Base-by-base conservation (phyloP, 306 rosid species). In the Comarum palustre region DNA sequence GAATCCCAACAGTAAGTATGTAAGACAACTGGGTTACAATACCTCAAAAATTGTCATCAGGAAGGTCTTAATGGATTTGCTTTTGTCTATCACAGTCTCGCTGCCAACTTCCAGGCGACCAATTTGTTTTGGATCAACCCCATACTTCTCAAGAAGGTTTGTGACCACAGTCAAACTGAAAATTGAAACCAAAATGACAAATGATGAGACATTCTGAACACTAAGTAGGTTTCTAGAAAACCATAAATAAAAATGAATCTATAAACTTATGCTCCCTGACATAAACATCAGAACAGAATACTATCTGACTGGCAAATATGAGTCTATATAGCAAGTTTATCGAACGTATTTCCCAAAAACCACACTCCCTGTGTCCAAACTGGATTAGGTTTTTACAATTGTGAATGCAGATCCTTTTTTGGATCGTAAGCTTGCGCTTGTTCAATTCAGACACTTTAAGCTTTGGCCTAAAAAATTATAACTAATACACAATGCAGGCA, bases 91-190 rank as follows among this genome's bases (percentile, higher is more conserved):
- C 72, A 91, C 97, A 66, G 99, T 95, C 87, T 95, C 99, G 15
- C 96, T 95, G 73, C 99, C 99, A 41, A 95, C 99, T 88, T 91
- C 99, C 59, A 95, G 82, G 51, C 99, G 99, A 77, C 99, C 99
- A 83, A 94, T 91, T 86, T 91, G 96, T 82, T 91, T 88, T 76
- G 96, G 91, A 69, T 95, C 96, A 82, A 95, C 71, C 63, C 75
- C 88, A 79, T 91, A 95, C 75, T 95, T 91, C 66, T 88, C 93
- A 78, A 95, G 93, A 81, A 95, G 99, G 71, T 90, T 83, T 41
- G 78, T 78, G 74, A 95, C 97, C 45, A 78, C 97, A 46, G 99
- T 95, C 90, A 95, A 86, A 83, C 97, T 95, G 90, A 83, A 87
- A 81, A 78, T 69, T 62, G 65, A 87, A 79, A 82, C 73, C 43